These are phyloP conservation scores for Austroboletus novae-zelandiae DNA, from an alignment of 1,284 basidiomycete species.

Conservation along the genomic window DNA sequence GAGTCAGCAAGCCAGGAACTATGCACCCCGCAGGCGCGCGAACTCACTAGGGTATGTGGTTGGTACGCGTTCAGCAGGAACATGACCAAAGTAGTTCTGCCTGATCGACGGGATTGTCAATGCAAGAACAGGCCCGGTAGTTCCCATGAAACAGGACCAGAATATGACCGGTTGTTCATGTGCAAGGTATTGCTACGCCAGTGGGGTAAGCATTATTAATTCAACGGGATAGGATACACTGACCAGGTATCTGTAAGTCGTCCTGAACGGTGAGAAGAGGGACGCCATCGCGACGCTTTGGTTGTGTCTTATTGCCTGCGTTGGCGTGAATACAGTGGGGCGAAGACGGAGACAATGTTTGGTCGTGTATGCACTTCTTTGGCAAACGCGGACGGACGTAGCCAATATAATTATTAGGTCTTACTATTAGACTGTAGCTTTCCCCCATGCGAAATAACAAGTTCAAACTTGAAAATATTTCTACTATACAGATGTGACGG, in stretches of 20 bases:
- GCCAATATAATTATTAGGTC: too few relatives aligned
- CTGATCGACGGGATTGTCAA: slow-evolving; percentile 80
- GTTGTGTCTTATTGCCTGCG: not conserved
- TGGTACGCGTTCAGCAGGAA: slow-evolving; percentile 73
- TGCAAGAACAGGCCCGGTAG: slow-evolving; percentile 75
- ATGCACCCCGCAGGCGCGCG: not conserved
- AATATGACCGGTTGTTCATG: slow-evolving; percentile 94
- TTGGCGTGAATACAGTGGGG: slow-evolving; percentile 3
- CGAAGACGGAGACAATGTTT: slow-evolving; percentile 22
- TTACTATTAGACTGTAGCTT: too few relatives aligned
- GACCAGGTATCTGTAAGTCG: slow-evolving; percentile 32
- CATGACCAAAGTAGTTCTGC: slow-evolving; percentile 68
- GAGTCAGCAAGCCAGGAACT: not conserved
- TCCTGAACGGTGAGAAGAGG: slow-evolving; percentile 30
- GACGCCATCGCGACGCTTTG: slow-evolving; percentile 26
- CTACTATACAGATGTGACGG: too few relatives aligned
- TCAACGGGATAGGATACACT: slow-evolving; percentile 2
- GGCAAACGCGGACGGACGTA: slow-evolving; percentile 1
- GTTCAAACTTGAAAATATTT: too few relatives aligned
- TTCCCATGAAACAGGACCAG: slow-evolving; percentile 79
- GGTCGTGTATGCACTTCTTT: slow-evolving; percentile 25
- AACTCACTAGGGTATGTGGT: slow-evolving; percentile 84
- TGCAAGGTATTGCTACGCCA: slow-evolving; percentile 64
- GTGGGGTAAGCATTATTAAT: too few relatives aligned
- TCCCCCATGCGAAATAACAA: too few relatives aligned